phyloP scores from a whole-genome alignment of 345 rosid species.

The Syzygium grande region DNA sequence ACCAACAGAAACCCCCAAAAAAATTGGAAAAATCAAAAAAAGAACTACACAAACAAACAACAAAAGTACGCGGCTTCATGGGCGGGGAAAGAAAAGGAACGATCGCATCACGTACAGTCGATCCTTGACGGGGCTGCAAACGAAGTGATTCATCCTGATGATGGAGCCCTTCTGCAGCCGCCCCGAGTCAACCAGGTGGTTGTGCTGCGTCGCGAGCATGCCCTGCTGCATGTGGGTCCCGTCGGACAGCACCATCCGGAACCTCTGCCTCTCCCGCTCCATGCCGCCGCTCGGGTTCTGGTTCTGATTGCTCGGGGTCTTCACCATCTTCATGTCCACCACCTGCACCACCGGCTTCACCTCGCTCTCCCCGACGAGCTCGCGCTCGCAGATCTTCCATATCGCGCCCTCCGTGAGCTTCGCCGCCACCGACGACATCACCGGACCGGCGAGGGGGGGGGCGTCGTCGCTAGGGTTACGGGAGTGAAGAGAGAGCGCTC shows the following conservation, averaged over 20 bases:
- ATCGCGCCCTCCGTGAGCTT: constrained; percentile 60
- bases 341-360: constrained; percentile 65
- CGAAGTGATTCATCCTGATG: constrained; percentile 39
- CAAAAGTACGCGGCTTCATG: neutral
- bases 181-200: constrained; percentile 38
- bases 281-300: constrained; percentile 8
- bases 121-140: constrained; percentile 51
- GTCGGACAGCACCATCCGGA: constrained; percentile 52
- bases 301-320: constrained; percentile 29
- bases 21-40: neutral
- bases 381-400: constrained; percentile 34
- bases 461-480: neutral
- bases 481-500: neutral
- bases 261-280: constrained; percentile 20
- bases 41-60: neutral
- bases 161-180: constrained; percentile 55
- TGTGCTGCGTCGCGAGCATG: constrained; percentile 58
- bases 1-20: neutral
- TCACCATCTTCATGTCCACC: constrained; percentile 56
- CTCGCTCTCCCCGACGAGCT: constrained; percentile 30
- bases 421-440: constrained; percentile 26
- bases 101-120: constrained; percentile 34
- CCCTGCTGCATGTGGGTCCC: constrained; percentile 55
- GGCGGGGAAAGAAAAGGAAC: neutral
- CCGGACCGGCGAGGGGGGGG: neutral